A percentile compares a stretch with the other conserved stretches of the same genome.
phyloP scores from a whole-genome alignment of 768 basidiomycete species.

The Mrakia gelida region DNA sequence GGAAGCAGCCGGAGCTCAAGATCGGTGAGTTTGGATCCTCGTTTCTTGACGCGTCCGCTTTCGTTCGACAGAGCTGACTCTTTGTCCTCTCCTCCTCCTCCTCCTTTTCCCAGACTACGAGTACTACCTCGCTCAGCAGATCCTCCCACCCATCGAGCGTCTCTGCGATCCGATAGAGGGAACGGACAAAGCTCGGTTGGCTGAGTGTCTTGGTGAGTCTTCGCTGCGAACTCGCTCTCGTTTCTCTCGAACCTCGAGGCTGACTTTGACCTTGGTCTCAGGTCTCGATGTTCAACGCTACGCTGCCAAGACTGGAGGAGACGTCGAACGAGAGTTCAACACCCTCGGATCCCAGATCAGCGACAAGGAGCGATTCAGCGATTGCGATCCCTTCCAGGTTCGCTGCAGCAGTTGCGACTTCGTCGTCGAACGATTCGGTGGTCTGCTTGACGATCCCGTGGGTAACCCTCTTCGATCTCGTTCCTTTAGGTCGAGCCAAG shows the following conservation, averaged over 20 bases:
- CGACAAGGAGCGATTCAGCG: constrained; percentile 79
- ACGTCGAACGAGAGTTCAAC: constrained; percentile 64
- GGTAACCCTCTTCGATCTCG: constrained; percentile 17
- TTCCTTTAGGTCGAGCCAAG: constrained; percentile 48
- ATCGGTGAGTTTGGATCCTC: constrained; percentile 56
- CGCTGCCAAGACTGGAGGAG: constrained; percentile 35
- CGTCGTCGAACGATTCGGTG: constrained; percentile 41
- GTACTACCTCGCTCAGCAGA: constrained; percentile 82
- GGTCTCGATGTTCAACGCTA: constrained; percentile 45
- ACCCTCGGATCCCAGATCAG: constrained; percentile 84
- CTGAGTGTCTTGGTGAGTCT: constrained; percentile 85
- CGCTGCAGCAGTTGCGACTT: constrained; percentile 71
- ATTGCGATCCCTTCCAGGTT: constrained; percentile 65
- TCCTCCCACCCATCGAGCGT: constrained; percentile 89
- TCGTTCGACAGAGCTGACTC: not conserved
- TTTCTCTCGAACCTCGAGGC: not conserved
- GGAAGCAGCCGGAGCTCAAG: constrained; percentile 62
- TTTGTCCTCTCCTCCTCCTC: too few relatives aligned
- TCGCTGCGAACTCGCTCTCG: not conserved
- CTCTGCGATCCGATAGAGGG: constrained; percentile 95
- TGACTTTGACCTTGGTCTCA: constrained; percentile 37
- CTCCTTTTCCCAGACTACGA: constrained; percentile 64
- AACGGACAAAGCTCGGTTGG: constrained; percentile 82
- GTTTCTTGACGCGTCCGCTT: not conserved
- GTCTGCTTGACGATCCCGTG: constrained; percentile 44